Base-by-base conservation (phyloP, 805 yeast species). In the Debaryomyces maramus region DNA sequence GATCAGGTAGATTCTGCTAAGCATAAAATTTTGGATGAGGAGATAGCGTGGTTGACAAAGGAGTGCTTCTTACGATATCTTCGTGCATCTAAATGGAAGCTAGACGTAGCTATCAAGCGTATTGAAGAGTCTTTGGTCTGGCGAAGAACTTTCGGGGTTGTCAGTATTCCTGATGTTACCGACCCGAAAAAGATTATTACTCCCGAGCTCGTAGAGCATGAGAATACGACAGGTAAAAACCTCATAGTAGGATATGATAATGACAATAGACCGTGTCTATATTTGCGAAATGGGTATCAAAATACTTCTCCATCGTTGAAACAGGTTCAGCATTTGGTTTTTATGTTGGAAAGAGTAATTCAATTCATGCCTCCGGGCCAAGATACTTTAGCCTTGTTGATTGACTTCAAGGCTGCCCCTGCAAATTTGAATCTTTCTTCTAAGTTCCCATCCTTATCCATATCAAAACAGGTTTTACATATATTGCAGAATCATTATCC, bases 401-500 rank as follows among this genome's bases (percentile, higher is more conserved):
- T 77, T 28, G 83, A 78, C 55, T 78, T 78, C 56, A 75, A 77
- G 46, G 70, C 74, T 11, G 70, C 71, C 1, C 71, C 70, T 5
- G 59, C 57, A 3, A 60, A 55, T 27, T 50, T 65, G 57, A 67
- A 61, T 13, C 55, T 65, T 17, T 62, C 67, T 5, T 48, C 73
- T 8, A 74, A 58, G 55, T 72, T 63, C 47, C 82, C 80, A 3
- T 78, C 80, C 2, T 52, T 72, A 19, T 64, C 75, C 23, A 71
- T 72, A 39, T 73, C 78, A 16, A 72, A 71, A 44, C 78, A 75
- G 40, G 68, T 75, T 49, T 55, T 66, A 58, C 72, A 74, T 50
- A 74, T 77, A 30, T 60, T 78, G 47, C 83, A 78, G 48, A 67
- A 75, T 38, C 81, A 78, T 47, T 78, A 76, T 52, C 84, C 84